Evolutionary conservation across 1,139 yeast species (phyloP), one percentile per base, ranked within the genome.

Genomic region (Kodamaea sp.): DNA sequence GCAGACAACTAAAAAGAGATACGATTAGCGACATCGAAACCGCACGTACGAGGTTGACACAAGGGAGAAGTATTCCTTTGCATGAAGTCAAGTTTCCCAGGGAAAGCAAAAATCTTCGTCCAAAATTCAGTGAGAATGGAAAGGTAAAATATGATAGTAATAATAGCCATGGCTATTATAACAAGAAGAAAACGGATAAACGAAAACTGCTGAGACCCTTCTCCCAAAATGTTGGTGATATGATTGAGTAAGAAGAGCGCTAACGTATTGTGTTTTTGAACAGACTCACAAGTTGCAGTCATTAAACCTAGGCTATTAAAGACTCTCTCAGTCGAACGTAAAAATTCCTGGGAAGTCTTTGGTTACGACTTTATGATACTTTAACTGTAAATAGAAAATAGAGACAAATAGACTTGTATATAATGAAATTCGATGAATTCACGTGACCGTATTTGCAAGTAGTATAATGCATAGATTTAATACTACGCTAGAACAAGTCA

Each of bases 181-280:
- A 40, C 15, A 39, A 32, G 32, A 34, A 34, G 14, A 31, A 32
- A 13, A 31, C n/a, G n/a, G n/a, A 26, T 23, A 22, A 35, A 12
- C 34, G 22, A 29, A 24, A 23, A 15, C 30, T 28, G 15, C 15
- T 24, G 16, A 36, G 31, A 21, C 51, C 50, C 4, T 47, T 42
- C 28, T 36, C 41, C 7, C 34, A 32, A 18, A 42, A 41, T 30
- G 44, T 45, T 15, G 46, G 47, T n/a, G 53, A 50, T 28, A 38
- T 49, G 20, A 46, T 50, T 15, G 52, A 50, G 24, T 50, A 20
- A 27, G 21, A 18, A n/a, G n/a, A n/a, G n/a, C n/a, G n/a, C n/a
- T n/a, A n/a, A n/a, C n/a, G n/a, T n/a, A n/a, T n/a, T n/a, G n/a
- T n/a, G n/a, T n/a, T n/a, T n/a, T n/a, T n/a, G n/a, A n/a, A n/a